Conservation (phyloP, 2,329 filamentous ascomycete genomes). For the Teratosphaeria epicoccoides region DNA sequence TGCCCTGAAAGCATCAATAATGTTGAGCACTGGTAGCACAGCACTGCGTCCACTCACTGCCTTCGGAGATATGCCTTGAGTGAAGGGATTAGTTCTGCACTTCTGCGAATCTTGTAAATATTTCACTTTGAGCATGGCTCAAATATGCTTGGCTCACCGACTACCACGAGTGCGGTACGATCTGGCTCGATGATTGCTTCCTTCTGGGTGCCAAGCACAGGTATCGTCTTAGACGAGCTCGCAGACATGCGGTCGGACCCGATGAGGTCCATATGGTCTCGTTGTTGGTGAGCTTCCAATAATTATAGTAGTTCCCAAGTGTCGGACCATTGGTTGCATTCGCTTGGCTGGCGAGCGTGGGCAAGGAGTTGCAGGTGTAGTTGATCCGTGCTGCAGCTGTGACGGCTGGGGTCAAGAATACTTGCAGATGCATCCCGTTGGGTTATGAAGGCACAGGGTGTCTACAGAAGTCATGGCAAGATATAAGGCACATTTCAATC, state of each 20-base stretch:
- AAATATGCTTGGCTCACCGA: slow-evolving; percentile 2
- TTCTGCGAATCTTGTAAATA: slow-evolving; percentile 5
- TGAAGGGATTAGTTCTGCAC: slow-evolving; percentile 26
- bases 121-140: background rate
- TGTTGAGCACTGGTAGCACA: slow-evolving; percentile 22
- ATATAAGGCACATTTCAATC: too few species aligned
- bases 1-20: slow-evolving; percentile 19
- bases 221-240: slow-evolving; percentile 21
- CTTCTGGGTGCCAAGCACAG: slow-evolving; percentile 18
- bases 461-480: too few species aligned
- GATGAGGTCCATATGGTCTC: slow-evolving; percentile 24
- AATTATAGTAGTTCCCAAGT: slow-evolving; percentile 27
- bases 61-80: slow-evolving; percentile 15
- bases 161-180: slow-evolving; percentile 19
- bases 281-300: slow-evolving; percentile 17
- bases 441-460: too few species aligned
- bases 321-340: slow-evolving; percentile 6
- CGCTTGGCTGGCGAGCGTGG: slow-evolving; percentile 6
- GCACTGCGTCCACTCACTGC: slow-evolving; percentile 17
- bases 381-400: slow-evolving; percentile 7
- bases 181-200: slow-evolving; percentile 7
- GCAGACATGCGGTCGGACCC: slow-evolving; percentile 19
- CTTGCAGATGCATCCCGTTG: slow-evolving; percentile 1
- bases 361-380: slow-evolving; percentile 10
- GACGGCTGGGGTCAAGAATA: slow-evolving; percentile 5